Base-by-base conservation (phyloP, 176 grass and related monocot genomes). In the Themeda triandra region DNA sequence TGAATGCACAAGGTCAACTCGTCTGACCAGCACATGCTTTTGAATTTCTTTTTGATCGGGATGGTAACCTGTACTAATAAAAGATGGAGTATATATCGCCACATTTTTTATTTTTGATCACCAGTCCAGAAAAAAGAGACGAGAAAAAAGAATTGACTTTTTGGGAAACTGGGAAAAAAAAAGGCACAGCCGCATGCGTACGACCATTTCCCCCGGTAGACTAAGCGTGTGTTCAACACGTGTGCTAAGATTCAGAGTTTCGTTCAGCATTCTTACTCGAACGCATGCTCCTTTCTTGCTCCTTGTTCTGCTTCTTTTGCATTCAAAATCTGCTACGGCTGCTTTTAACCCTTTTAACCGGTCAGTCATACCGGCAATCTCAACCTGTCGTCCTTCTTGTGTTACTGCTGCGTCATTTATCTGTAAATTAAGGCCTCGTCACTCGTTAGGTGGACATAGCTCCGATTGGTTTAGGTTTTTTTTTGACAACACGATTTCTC, bases 21-120 rank as follows among this genome's bases (percentile, higher is more conserved):
- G 13, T 83, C 75, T 83, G 80, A 84, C 76, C 72, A 62, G 68
- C 84, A 80, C 84, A 87, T 80, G 80, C 30, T 28, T 41, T 59
- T 82, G 78, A 73, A 89, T 70, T 67, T 59, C 14, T 44, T 45
- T 86, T 71, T 73, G 89, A 90, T 75, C 67, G 85, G 39, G 75
- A 86, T 90, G 78, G 40, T 74, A 86, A 65, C 83, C 63, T 64
- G n/a, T n/a, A 64, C 37, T 24, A 35, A 12, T 23, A 6, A 7
- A 54, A 8, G 51, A 58, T 58, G 51, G 51, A 54, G 53, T 56
- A 4, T 23, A 9, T 25, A 2, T 27, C 45, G 15, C 18, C 27
- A 35, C 6, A 46, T 33, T 41, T 48, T 40, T 33, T 5, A 13
- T 1, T 13, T 13, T 68, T 75, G 4, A 11, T 23, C 10, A 23